phyloP scores from a whole-genome alignment of 139 green algal genomes.

The Auxenochlorella pyrenoidosa region DNA sequence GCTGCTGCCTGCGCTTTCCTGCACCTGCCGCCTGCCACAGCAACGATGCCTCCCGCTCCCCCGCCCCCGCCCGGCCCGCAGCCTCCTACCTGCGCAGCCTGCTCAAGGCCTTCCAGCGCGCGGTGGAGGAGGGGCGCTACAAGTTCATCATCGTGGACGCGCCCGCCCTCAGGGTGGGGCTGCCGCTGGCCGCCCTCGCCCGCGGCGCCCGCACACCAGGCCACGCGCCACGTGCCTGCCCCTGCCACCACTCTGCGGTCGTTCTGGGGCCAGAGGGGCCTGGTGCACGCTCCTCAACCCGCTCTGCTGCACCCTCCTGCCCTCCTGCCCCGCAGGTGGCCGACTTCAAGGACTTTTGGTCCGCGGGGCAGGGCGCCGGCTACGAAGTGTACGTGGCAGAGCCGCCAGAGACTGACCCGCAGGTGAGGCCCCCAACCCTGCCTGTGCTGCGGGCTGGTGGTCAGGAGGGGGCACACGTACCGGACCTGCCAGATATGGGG shows the following conservation, averaged over 20 bases:
- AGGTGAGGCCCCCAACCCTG: neutral
- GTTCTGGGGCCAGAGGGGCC: neutral
- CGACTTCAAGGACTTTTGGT: constrained; percentile 63
- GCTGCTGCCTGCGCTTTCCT: neutral
- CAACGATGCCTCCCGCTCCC: neutral
- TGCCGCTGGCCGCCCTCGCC: no score
- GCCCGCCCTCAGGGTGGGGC: constrained; percentile 46
- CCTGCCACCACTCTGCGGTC: neutral
- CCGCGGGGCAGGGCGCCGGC: constrained; percentile 62
- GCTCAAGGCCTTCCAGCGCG: constrained; percentile 62
- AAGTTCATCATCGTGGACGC: constrained; percentile 81
- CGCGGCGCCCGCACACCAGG: no score
- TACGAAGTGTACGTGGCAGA: constrained; percentile 72
- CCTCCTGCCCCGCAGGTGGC: constrained; percentile 9
- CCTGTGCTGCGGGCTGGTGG: no score
- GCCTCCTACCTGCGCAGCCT: constrained; percentile 73
- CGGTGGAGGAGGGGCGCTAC: constrained; percentile 74
- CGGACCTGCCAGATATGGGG: no score
- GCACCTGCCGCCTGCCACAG: neutral
- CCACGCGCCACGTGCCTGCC: no score
- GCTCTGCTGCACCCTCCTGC: neutral
- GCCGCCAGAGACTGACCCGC: constrained; percentile 48
- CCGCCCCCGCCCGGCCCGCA: constrained; percentile 33
- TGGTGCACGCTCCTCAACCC: neutral
- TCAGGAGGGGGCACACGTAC: no score